Percentiles rank a stretch among this genome's conserved stretches.
Conservation (phyloP, 495 filamentous ascomycete genomes). For the Neurospora sp. region DNA sequence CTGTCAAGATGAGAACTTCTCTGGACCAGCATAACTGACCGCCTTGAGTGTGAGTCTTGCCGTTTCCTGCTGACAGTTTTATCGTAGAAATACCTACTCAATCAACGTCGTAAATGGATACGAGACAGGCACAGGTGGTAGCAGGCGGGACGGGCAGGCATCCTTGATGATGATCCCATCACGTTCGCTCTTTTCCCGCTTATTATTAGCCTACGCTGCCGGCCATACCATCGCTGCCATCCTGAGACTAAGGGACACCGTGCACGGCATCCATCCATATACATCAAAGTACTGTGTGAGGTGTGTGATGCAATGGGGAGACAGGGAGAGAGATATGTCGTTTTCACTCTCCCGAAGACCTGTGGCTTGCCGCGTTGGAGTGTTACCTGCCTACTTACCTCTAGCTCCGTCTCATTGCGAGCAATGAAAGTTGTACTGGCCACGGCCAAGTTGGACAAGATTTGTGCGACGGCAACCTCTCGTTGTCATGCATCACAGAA, state of each 20-base stretch:
- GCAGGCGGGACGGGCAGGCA: not conserved
- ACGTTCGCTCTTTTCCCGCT: not conserved
- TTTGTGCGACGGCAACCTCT: not conserved
- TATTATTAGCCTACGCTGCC: not conserved
- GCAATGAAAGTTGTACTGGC: not conserved
- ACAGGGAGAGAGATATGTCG: not conserved
- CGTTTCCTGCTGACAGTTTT: not conserved
- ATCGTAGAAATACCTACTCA: not conserved
- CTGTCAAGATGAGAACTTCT: not conserved
- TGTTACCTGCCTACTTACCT: not conserved
- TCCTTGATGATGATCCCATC: not conserved
- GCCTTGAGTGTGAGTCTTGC: not conserved
- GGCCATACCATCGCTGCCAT: not conserved
- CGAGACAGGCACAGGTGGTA: not conserved
- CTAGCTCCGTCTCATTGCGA: not conserved
- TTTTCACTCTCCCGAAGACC: conserved; percentile 2
- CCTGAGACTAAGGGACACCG: not conserved
- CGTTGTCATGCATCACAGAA: not conserved
- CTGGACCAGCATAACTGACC: not conserved
- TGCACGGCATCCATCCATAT: not conserved
- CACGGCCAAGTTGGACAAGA: not conserved
- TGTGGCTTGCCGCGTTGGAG: conserved; percentile 8
- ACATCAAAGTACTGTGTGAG: not conserved
- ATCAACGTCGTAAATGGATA: not conserved
- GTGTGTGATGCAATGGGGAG: not conserved